Evolutionary conservation across 176 grass and related monocot species (phyloP), one percentile per base, ranked within the genome.

Genomic region (Panicum miliaceum): DNA sequence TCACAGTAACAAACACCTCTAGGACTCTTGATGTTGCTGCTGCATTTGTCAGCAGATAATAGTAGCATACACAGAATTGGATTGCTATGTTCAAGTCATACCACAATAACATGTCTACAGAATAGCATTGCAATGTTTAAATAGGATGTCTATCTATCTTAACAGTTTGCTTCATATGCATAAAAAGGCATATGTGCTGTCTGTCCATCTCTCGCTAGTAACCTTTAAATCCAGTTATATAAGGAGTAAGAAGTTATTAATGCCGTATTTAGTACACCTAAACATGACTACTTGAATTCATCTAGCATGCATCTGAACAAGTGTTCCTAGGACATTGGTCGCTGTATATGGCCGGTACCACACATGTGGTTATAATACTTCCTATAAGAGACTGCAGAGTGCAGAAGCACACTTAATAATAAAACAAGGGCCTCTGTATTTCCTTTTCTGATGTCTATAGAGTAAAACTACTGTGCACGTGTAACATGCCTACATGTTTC

Each of bases 391-490:
- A 59, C 8, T 18, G 41, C 18, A 13, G 22, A 59, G 4, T 18
- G 41, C 18, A 32, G 0, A 32, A 43, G 71, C 37, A 59, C 6
- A 6, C 5, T 29, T 43, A 59, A 20, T 43, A 37, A 59, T 34
- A 29, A 22, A 82, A 36, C 19, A 68, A 68, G 20, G 13, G 34
- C 12, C 43, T 53, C 7, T n/a, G 3, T 38, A 10, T 80, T 79
- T 38, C 46, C 43, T 80, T 67, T 80, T 80, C 7, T 18, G 13
- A n/a, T 80, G 46, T 36, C 34, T 53, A 60, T 27, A 25, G 62
- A 66, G 43, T 9, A 42, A 57, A 43, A 42, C 23, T 53, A 26
- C 1, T 13, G 16, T 35, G 40, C 2, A 1, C 12, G 40, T 58
- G 48, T 20, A 27, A 6, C 54, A 52, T 26, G 20, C 37, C 35